A percentile compares a stretch with the other conserved stretches of the same genome.
Evolutionary conservation across 257 asterid species (phyloP).

Genomic region (Solanum etuberosum): DNA sequence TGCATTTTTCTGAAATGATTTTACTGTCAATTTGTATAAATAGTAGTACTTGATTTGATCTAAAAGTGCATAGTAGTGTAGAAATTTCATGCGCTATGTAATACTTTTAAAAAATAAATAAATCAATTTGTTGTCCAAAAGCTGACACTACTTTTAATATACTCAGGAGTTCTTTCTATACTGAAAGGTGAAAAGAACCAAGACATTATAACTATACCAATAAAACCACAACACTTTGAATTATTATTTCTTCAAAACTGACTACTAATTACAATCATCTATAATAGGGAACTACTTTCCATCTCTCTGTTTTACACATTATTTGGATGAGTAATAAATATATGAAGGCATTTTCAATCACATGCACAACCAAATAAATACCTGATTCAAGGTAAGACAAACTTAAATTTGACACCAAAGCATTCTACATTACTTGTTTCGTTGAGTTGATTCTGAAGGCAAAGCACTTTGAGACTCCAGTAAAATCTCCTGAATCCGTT

Average conservation of each 20-base stretch:
- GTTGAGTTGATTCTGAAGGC: background rate
- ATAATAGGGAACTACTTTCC: background rate
- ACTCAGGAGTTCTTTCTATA: background rate
- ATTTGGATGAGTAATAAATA: background rate
- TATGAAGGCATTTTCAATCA: background rate
- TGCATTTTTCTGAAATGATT: background rate
- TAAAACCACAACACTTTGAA: background rate
- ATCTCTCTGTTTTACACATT: background rate
- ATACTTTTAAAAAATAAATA: too few relatives aligned
- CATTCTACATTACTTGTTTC: background rate
- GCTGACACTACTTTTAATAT: background rate
- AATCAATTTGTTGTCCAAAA: too few relatives aligned
- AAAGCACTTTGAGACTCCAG: constrained; percentile 39
- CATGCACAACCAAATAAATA: background rate
- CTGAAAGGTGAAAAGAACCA: background rate
- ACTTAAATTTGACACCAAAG: background rate
- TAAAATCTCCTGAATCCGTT: constrained; percentile 53
- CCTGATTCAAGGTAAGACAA: background rate
- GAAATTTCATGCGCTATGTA: too few relatives aligned
- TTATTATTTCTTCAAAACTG: background rate
- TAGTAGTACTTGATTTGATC: too few relatives aligned
- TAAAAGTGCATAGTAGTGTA: too few relatives aligned
- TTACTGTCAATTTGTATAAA: background rate
- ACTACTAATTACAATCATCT: background rate
- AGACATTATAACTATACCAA: background rate